A percentile compares a stretch with the other conserved stretches of the same genome.
phyloP scores from a whole-genome alignment of 108 stramenopile species.

The Nitzschia putrida region DNA sequence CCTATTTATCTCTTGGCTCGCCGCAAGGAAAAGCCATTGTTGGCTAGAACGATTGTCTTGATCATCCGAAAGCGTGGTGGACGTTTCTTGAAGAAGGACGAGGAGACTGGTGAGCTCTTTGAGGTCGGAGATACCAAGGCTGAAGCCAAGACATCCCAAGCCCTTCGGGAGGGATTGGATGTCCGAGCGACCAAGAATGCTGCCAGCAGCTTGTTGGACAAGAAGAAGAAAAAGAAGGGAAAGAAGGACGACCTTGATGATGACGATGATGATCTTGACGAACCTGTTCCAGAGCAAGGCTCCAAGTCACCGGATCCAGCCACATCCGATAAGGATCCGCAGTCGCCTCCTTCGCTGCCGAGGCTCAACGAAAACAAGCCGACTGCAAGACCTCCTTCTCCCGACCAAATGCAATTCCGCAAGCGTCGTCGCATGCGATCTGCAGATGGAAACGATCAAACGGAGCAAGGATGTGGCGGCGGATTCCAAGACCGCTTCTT shows the following conservation, averaged over 20 bases:
- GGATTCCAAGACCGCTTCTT: constrained; percentile 50
- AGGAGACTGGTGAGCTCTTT: constrained; percentile 66
- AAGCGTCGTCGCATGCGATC: constrained; percentile 59
- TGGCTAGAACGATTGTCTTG: constrained; percentile 82
- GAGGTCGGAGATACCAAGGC: constrained; percentile 89
- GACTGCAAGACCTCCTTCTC: constrained; percentile 32
- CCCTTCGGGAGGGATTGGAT: constrained; percentile 83
- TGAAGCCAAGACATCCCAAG: constrained; percentile 88
- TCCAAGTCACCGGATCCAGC: not conserved
- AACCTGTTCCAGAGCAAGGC: not conserved
- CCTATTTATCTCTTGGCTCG: constrained; percentile 83
- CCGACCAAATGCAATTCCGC: constrained; percentile 40
- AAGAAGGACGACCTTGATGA: constrained; percentile 8
- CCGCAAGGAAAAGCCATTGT: constrained; percentile 81
- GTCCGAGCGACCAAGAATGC: constrained; percentile 80
- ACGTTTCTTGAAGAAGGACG: constrained; percentile 79
- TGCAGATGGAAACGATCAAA: constrained; percentile 19
- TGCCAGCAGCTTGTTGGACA: constrained; percentile 39
- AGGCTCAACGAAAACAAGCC: constrained; percentile 19
- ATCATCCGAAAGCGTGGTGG: constrained; percentile 84
- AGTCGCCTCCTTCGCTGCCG: constrained; percentile 44
- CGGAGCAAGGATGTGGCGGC: constrained; percentile 27
- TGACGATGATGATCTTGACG: constrained; percentile 22
- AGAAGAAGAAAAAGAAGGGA: constrained; percentile 54
- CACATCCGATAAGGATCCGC: not conserved